Base-by-base conservation (phyloP, 805 yeast genomes). In the Yarrowia sp. region DNA sequence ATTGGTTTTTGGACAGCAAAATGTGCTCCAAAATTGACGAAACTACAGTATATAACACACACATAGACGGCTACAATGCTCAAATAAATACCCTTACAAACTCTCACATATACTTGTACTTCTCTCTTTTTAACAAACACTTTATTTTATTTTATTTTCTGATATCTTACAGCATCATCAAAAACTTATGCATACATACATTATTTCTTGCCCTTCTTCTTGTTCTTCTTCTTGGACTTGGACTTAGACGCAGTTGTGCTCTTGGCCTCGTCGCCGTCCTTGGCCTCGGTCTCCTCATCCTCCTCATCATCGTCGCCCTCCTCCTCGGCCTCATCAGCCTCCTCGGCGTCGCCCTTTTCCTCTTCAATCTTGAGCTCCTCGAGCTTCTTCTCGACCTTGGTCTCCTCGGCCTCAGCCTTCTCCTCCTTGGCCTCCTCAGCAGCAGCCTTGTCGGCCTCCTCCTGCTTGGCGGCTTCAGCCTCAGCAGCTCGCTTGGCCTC, bases 151-250 rank as follows among this genome's bases (percentile, higher is more conserved):
- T 9, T 38, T 38, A 12, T 56, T 52, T 52, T 34, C 14, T 14
- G 43, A 52, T 52, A 52, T 52, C 58, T 52, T 52, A 52, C 58
- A 52, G 52, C 58, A 52, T 52, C 58, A 52, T 52, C 58, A 52
- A 55, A 55, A 55, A 55, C 38, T 38, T 55, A 55, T 55, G 61
- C 61, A 55, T 55, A 55, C 46, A n/a, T 39, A 55, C 61, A 55
- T 55, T 55, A 55, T 55, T 58, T 58, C 64, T 58, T 58, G 50
- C 64, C 64, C 64, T 58, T 58, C 64, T 58, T 58, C 64, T 58
- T 58, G 33, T 43, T 58, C 64, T 43, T 58, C 64, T 58, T 58
- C 64, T 55, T 55, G 61, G 58, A 52, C 58, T 55, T 55, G 46
- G 61, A 55, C 61, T 55, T 55, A 38, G 46, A 39, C n/a, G 46